phyloP scores from a whole-genome alignment of 129 eudicot genomes.

The Lonicera japonica region DNA sequence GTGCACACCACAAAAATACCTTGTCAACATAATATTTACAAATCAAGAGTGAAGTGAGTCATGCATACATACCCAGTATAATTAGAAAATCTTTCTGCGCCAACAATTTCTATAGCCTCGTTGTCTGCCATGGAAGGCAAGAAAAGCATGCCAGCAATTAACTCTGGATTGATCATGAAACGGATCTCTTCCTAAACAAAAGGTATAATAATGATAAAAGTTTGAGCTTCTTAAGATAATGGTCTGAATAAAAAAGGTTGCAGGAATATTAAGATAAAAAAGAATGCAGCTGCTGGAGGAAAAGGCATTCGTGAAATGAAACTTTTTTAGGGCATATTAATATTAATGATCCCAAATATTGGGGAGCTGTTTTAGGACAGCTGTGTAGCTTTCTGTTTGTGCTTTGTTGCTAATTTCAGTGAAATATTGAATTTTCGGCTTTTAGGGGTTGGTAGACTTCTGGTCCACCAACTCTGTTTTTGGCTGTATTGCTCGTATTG shows the following conservation, averaged over 20 bases:
- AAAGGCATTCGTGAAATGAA: not conserved
- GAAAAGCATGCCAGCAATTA: conserved; percentile 88
- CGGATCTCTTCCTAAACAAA: conserved; percentile 84
- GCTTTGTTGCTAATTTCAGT: no score
- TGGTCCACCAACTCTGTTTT: no score
- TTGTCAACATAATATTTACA: not conserved
- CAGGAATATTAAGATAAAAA: conserved; percentile 16
- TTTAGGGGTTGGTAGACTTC: no score
- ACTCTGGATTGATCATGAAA: conserved; percentile 95
- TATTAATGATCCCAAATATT: no score
- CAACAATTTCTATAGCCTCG: conserved; percentile 89
- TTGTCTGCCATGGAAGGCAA: conserved; percentile 87
- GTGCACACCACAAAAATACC: not conserved
- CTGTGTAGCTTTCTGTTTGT: no score
- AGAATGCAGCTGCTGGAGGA: not conserved
- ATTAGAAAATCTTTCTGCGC: conserved; percentile 75
- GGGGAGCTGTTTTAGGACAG: no score
- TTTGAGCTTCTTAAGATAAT: not conserved
- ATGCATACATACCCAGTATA: conserved; percentile 71
- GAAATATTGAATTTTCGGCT: no score
- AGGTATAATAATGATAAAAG: not conserved
- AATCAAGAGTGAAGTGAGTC: conserved; percentile 2
- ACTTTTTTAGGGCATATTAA: not conserved
- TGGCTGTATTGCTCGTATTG: no score
- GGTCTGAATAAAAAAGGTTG: not conserved